Evolutionary conservation across 805 yeast species (phyloP).

Genomic region (Candida awuae): DNA sequence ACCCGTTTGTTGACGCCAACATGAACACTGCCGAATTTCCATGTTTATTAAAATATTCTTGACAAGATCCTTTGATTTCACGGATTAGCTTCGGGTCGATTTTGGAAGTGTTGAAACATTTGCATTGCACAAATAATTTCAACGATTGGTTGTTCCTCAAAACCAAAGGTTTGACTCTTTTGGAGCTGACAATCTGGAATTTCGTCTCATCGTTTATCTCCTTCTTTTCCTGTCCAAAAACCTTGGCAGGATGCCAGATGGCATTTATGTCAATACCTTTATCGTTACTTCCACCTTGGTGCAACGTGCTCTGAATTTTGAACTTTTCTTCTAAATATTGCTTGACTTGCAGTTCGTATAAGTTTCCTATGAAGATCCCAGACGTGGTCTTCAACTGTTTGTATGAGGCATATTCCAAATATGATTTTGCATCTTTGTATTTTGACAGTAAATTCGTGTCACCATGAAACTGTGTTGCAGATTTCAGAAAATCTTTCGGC

Average conservation of each 20-base stretch:
- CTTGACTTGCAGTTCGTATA: constrained; percentile 43
- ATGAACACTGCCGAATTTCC: constrained; percentile 26
- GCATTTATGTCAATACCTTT: constrained; percentile 51
- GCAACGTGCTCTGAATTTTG: constrained; percentile 30
- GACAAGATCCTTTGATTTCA: constrained; percentile 46
- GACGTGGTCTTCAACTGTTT: constrained; percentile 36
- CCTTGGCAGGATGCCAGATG: constrained; percentile 34
- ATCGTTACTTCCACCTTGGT: constrained; percentile 50
- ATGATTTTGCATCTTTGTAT: constrained; percentile 22
- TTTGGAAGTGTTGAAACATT: constrained; percentile 35
- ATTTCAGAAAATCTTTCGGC: neutral
- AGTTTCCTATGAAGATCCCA: constrained; percentile 46
- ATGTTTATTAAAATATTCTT: constrained; percentile 10
- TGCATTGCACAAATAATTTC: constrained; percentile 47
- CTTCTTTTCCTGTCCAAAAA: constrained; percentile 15
- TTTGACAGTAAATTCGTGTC: constrained; percentile 3
- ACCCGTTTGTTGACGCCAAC: constrained; percentile 38
- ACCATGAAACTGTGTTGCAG: neutral
- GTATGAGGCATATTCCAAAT: constrained; percentile 27
- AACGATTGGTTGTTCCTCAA: constrained; percentile 24
- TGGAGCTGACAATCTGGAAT: constrained; percentile 21
- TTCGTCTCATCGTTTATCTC: constrained; percentile 2
- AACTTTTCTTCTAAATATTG: constrained; percentile 33
- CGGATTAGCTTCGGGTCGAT: constrained; percentile 41
- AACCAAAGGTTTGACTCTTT: constrained; percentile 21